phyloP scores from a whole-genome alignment of 305 asterid genomes.

The Plantago coronopus region DNA sequence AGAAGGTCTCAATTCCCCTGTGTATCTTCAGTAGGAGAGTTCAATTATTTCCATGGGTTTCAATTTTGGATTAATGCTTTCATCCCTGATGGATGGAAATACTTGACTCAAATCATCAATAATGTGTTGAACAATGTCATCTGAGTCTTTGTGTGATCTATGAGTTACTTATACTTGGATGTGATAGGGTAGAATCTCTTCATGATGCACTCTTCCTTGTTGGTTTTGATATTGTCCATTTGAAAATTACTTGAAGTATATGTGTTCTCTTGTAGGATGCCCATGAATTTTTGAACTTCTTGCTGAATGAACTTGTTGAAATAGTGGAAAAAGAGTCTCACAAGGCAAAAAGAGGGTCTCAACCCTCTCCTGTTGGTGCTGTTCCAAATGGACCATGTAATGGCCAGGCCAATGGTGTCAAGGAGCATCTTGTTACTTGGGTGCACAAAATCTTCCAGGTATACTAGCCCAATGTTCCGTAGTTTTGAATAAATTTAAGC shows the following conservation, averaged over 20 bases:
- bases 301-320: conserved; percentile 77
- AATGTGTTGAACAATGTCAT: too few species aligned
- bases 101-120: too few species aligned
- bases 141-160: too few species aligned
- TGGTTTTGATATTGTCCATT: not conserved
- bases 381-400: conserved; percentile 42
- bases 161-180: too few species aligned
- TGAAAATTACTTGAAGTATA: too few species aligned
- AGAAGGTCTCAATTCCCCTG: too few species aligned
- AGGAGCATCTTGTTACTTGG: conserved; percentile 70
- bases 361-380: conserved; percentile 32
- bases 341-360: conserved; percentile 34
- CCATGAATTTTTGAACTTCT: conserved; percentile 78
- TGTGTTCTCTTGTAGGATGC: conserved; percentile 59
- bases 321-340: conserved; percentile 78
- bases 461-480: not conserved
- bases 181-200: not conserved
- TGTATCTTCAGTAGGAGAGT: too few species aligned
- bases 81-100: too few species aligned
- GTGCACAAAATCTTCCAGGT: conserved; percentile 91
- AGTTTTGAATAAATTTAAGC: too few species aligned
- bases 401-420: conserved; percentile 42
- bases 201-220: not conserved
- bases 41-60: too few species aligned
- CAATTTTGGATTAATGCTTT: too few species aligned